Percentiles rank a stretch among this genome's conserved stretches.
These are phyloP conservation scores for Eucalyptus globulus DNA, from an alignment of 345 rosid genomes.

Conservation along the genomic window DNA sequence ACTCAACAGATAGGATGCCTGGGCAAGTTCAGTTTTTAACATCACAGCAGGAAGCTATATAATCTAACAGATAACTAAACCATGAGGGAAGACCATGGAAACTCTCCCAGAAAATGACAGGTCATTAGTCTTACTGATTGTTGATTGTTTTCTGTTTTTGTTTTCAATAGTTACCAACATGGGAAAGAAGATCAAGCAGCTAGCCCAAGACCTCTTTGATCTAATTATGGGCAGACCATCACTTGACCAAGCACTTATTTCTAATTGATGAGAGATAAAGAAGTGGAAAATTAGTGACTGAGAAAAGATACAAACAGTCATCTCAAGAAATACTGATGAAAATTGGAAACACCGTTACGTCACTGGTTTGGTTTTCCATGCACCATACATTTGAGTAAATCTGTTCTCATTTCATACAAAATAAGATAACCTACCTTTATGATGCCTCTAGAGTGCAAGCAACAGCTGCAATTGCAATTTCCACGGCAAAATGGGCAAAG, in stretches of 20 bases:
- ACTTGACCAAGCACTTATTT: background rate
- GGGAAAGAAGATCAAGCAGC: background rate
- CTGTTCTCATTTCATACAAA: background rate
- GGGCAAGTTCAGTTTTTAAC: background rate
- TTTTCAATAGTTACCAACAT: background rate
- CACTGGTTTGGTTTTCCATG: background rate
- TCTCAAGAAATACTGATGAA: background rate
- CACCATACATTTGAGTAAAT: background rate
- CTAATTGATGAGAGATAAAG: background rate
- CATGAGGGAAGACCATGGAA: background rate
- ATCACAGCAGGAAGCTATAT: background rate
- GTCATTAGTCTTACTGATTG: background rate
- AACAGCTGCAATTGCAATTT: conserved; percentile 74
- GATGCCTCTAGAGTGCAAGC: conserved; percentile 55
- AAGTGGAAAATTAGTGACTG: background rate
- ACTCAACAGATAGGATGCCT: background rate
- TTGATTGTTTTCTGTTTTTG: background rate
- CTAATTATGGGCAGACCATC: background rate
- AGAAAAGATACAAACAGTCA: background rate
- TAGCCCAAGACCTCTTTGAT: background rate
- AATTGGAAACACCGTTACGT: background rate
- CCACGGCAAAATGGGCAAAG: conserved; percentile 67
- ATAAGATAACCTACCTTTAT: conserved; percentile 32
- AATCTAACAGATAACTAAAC: background rate
- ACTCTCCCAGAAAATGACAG: background rate